Evolutionary conservation across 345 rosid species (phyloP).

Genomic region (Salix dunnii): DNA sequence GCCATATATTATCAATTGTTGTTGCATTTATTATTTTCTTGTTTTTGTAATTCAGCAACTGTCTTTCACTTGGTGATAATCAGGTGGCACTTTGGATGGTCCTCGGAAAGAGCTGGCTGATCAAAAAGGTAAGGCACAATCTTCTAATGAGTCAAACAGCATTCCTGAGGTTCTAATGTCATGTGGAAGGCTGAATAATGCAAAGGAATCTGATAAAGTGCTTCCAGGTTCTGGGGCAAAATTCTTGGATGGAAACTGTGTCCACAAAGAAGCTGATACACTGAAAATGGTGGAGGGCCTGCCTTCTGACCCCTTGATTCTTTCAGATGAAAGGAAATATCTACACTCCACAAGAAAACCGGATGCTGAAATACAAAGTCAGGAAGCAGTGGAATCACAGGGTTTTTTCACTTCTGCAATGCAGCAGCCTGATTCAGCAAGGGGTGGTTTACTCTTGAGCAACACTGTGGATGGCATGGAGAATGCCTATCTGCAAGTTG

Average conservation of each 20-base stretch:
- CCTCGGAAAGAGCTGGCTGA: constrained; percentile 48
- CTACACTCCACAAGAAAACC: constrained; percentile 33
- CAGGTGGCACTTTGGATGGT: constrained; percentile 49
- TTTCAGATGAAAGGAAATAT: constrained; percentile 50
- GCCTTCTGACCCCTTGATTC: constrained; percentile 28
- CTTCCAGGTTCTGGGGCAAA: constrained; percentile 45
- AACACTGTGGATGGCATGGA: constrained; percentile 30
- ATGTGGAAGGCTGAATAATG: constrained; percentile 47
- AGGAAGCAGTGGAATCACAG: constrained; percentile 43
- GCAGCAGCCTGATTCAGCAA: constrained; percentile 40
- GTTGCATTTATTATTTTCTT: background rate
- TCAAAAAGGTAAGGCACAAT: constrained; percentile 43
- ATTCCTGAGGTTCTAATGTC: constrained; percentile 42
- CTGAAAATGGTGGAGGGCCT: constrained; percentile 39
- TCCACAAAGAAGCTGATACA: constrained; percentile 42
- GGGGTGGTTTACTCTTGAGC: constrained; percentile 27
- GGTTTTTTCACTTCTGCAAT: constrained; percentile 19
- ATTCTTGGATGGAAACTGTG: constrained; percentile 44
- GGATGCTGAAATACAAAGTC: constrained; percentile 48
- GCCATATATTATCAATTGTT: background rate
- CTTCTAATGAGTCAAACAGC: constrained; percentile 37
- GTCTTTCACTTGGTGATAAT: constrained; percentile 5
- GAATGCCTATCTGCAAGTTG: constrained; percentile 37
- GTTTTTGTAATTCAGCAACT: background rate
- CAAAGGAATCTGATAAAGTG: constrained; percentile 32